A percentile compares a stretch with the other conserved stretches of the same genome.
These are phyloP conservation scores for Eutrema japonicum DNA, from an alignment of 345 rosid genomes.

Conservation along the genomic window DNA sequence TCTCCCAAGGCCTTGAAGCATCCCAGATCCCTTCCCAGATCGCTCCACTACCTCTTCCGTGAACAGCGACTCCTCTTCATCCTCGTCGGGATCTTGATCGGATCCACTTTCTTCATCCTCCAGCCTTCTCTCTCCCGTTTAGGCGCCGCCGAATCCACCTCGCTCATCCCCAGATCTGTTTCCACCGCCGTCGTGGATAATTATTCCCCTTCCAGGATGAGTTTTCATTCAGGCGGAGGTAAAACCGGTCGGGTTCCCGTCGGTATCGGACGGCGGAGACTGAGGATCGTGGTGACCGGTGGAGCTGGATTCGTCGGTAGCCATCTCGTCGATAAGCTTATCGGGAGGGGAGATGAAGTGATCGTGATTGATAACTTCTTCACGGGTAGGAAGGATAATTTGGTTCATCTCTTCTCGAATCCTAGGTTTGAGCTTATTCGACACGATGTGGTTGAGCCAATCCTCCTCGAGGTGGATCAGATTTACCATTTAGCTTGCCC, in stretches of 20 bases:
- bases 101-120: constrained; percentile 90
- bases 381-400: constrained; percentile 92
- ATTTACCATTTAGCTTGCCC: constrained; percentile 99
- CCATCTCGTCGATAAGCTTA: constrained; percentile 91
- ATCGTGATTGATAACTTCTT: constrained; percentile 95
- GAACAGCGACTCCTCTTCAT: constrained; percentile 93
- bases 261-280: constrained; percentile 62
- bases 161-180: constrained; percentile 47
- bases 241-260: constrained; percentile 72
- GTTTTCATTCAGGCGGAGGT: constrained; percentile 36
- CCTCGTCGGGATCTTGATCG: constrained; percentile 90
- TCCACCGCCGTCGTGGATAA: constrained; percentile 27
- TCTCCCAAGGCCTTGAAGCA: constrained; percentile 72
- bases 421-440: constrained; percentile 95
- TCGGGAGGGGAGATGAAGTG: constrained; percentile 90
- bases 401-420: constrained; percentile 77
- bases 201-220: constrained; percentile 28
- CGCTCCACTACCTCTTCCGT: constrained; percentile 78
- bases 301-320: constrained; percentile 99
- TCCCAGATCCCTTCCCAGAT: constrained; percentile 83
- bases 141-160: constrained; percentile 53
- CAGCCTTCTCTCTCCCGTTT: constrained; percentile 85
- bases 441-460: constrained; percentile 96
- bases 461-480: constrained; percentile 95
- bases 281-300: constrained; percentile 91